Evolutionary conservation across 2,329 filamentous ascomycete genomes (phyloP).

Genomic region (Aspergillus pseudoviridinutans): DNA sequence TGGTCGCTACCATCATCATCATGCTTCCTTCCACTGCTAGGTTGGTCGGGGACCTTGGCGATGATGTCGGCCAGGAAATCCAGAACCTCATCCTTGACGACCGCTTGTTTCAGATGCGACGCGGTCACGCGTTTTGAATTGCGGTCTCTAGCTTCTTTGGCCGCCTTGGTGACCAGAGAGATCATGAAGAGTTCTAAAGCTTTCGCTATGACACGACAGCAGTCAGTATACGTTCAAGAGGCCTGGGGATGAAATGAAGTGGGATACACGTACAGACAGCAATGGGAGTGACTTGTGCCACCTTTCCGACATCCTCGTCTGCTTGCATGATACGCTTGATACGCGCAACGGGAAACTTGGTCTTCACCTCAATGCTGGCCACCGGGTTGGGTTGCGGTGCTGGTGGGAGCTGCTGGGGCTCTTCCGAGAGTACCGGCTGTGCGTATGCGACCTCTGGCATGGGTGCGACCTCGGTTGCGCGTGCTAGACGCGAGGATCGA

Average conservation of each 20-base stretch:
- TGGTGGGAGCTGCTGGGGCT: slow-evolving; percentile 10
- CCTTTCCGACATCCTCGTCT: slow-evolving; percentile 97
- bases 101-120: slow-evolving; percentile 84
- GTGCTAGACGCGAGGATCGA: slow-evolving; percentile 36
- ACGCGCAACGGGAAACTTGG: slow-evolving; percentile 92
- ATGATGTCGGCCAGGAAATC: slow-evolving; percentile 93
- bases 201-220: slow-evolving; percentile 58
- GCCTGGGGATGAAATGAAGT: neutral
- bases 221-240: neutral
- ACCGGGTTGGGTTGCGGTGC: slow-evolving; percentile 25
- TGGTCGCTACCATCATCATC: slow-evolving; percentile 45
- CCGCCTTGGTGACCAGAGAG: slow-evolving; percentile 81
- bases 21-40: slow-evolving; percentile 38
- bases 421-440: slow-evolving; percentile 20
- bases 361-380: slow-evolving; percentile 71
- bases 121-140: slow-evolving; percentile 87
- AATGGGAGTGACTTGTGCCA: slow-evolving; percentile 94
- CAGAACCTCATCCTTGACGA: slow-evolving; percentile 84
- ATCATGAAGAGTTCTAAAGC: slow-evolving; percentile 98
- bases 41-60: slow-evolving; percentile 69
- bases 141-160: slow-evolving; percentile 74
- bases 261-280: slow-evolving; percentile 65
- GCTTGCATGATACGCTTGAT: slow-evolving; percentile 99
- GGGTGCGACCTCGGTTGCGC: slow-evolving; percentile 27
- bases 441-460: slow-evolving; percentile 21